Evolutionary conservation across 2,329 filamentous ascomycete genomes (phyloP), one percentile per base, ranked within the genome.

Genomic region (Cryphonectria naterciae): DNA sequence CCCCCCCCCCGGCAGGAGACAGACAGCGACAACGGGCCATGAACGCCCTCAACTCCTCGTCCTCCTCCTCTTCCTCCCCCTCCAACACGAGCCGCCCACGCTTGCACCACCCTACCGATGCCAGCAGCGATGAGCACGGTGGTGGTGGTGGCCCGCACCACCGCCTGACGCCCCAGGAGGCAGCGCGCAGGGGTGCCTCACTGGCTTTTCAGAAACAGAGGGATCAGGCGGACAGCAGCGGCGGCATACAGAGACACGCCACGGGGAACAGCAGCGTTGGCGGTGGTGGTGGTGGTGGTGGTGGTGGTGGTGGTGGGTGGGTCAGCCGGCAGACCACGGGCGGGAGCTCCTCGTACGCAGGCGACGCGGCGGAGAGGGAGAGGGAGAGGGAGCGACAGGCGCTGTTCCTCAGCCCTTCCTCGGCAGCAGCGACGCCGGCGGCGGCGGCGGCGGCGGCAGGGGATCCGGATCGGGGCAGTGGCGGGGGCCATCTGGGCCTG

Each of bases 111-210:
- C 60, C 41, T 15, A 41, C 60, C 46, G 43, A 35, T 37, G 63
- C 61, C 60, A 58, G 60, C 15, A 68, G 39, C 62, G 61, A 68
- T 46, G 61, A 64, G 61, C 7, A 39, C 22, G n/a, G 37, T 11
- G 37, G 37, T 0, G 37, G 11, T 8, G 35, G 70, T 32, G 54
- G 46, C 66, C 32, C 15, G 8, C 56, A 63, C 46, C 71, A 71
- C 32, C 54, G 32, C 37, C 68, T 72, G 22, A 68, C 70, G 15
- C 72, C 70, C 32, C 65, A 73, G 74, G 77, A 77, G 77, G 78
- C 84, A 19, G 86, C 86, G 65, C 79, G 89, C 69, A 83, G 81
- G 70, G 87, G 87, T 67, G 87, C 87, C 13, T 85, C 84, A 15
- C 81, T 89, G 37, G 87, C 87, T 28, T 89, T 89, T 73, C 81